Conservation (phyloP, 2,329 filamentous ascomycete species). For the Aspergillus sp. region DNA sequence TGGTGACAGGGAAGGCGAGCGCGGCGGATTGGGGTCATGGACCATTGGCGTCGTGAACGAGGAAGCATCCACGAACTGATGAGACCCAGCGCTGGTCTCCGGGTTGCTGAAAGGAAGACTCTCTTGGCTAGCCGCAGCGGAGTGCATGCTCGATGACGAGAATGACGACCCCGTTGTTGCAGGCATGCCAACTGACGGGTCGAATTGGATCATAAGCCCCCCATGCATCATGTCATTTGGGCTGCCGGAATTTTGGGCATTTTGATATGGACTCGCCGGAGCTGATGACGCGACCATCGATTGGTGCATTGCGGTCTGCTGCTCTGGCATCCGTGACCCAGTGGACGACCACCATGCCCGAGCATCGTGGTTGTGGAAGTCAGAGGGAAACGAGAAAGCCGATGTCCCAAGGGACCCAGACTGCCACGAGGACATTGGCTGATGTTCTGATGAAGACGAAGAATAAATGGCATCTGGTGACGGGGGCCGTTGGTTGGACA, state of each 20-base stretch:
- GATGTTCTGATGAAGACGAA: conserved; percentile 29
- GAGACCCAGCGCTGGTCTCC: conserved; percentile 8
- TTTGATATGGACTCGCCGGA: conserved; percentile 24
- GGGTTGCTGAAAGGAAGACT: conserved; percentile 8
- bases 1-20: conserved; percentile 32
- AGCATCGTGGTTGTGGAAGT: conserved; percentile 27
- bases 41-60: conserved; percentile 22
- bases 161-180: conserved; percentile 20
- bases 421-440: conserved; percentile 34
- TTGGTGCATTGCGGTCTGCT: conserved; percentile 28
- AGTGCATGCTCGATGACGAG: conserved; percentile 14
- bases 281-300: conserved; percentile 24
- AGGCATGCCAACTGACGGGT: conserved; percentile 26
- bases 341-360: conserved; percentile 35
- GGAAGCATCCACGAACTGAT: conserved; percentile 19
- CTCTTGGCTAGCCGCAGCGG: conserved; percentile 9
- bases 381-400: conserved; percentile 30
- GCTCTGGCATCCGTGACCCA: conserved; percentile 24
- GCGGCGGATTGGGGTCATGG: conserved; percentile 15
- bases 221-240: conserved; percentile 29
- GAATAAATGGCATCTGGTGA: conserved; percentile 31
- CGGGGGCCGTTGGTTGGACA: conserved; percentile 26
- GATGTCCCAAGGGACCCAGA: conserved; percentile 29
- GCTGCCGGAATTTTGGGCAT: conserved; percentile 15
- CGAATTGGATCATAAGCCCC: conserved; percentile 33